Evolutionary conservation across 164 flowering plant genomes (phyloP).

Genomic region (Stephania japonica): DNA sequence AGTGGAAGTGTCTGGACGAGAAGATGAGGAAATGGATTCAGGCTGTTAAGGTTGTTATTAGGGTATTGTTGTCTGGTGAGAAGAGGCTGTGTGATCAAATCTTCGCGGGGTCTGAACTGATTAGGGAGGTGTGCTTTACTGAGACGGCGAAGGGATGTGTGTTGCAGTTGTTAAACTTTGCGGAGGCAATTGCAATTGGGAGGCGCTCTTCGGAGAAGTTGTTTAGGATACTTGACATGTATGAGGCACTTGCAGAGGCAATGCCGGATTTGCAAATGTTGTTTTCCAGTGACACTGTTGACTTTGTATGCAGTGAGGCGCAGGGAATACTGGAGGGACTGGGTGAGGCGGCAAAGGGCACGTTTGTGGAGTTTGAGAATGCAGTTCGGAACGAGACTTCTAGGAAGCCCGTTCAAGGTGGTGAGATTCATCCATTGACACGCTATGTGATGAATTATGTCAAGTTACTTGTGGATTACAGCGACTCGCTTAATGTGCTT

Average conservation of each 20-base stretch:
- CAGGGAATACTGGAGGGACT: constrained; percentile 43
- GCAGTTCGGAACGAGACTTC: constrained; percentile 57
- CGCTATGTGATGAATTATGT: constrained; percentile 90
- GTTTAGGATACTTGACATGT: constrained; percentile 75
- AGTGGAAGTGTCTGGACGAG: constrained; percentile 73
- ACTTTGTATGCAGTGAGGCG: constrained; percentile 45
- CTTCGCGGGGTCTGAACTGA: constrained; percentile 42
- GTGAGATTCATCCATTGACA: constrained; percentile 67
- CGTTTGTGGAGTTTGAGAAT: constrained; percentile 76
- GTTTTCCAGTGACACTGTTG: constrained; percentile 39
- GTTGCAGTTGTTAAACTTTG: constrained; percentile 71
- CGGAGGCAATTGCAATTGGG: constrained; percentile 68
- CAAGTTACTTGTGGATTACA: constrained; percentile 64
- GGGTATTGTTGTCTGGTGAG: constrained; percentile 57
- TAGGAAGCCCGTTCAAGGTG: constrained; percentile 47
- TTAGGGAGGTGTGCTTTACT: constrained; percentile 52
- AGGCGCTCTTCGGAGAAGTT: constrained; percentile 57
- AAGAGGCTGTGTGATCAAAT: constrained; percentile 63
- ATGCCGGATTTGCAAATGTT: constrained; percentile 42
- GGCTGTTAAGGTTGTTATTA: constrained; percentile 57
- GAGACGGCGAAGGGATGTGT: constrained; percentile 71
- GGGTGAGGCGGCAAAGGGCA: constrained; percentile 64
- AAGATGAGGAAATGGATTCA: constrained; percentile 92
- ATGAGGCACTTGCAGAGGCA: constrained; percentile 48
- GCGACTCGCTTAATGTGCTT: constrained; percentile 51